A percentile compares a stretch with the other conserved stretches of the same genome.
Evolutionary conservation across 176 grass and related monocot species (phyloP).

Genomic region (Triticum turgidum): DNA sequence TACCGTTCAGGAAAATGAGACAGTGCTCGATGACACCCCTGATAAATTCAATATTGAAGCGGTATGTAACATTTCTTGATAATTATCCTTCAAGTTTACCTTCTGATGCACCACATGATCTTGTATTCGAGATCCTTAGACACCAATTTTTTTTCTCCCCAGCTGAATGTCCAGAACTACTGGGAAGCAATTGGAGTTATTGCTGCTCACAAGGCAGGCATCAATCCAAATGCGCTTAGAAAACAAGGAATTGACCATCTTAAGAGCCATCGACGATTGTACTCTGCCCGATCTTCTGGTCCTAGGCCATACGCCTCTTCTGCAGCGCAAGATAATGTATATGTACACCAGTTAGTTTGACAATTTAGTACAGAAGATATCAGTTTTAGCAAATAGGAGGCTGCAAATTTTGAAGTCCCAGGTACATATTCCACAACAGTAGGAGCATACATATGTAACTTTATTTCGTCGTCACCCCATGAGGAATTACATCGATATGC

Average conservation of each 20-base stretch:
- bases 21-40: slow-evolving; percentile 85
- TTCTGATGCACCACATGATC: background rate
- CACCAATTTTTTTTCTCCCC: slow-evolving; percentile 18
- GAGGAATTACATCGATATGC: background rate
- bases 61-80: slow-evolving; percentile 35
- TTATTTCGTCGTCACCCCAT: background rate
- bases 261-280: slow-evolving; percentile 34
- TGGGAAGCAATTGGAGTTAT: slow-evolving; percentile 96
- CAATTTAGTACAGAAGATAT: slow-evolving; percentile 22
- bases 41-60: slow-evolving; percentile 66
- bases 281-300: slow-evolving; percentile 8
- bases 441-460: background rate
- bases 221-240: slow-evolving; percentile 74
- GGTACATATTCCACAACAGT: slow-evolving; percentile 27
- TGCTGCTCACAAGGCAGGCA: slow-evolving; percentile 84
- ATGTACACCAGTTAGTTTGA: slow-evolving; percentile 34
- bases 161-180: slow-evolving; percentile 83
- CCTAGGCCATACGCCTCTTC: slow-evolving; percentile 18
- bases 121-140: background rate
- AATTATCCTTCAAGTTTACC: slow-evolving; percentile 16
- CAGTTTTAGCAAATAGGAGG: background rate
- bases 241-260: slow-evolving; percentile 56
- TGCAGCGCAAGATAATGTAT: slow-evolving; percentile 16
- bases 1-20: slow-evolving; percentile 86
- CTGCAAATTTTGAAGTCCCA: slow-evolving; percentile 19